Conservation (phyloP, 1,284 basidiomycete species). For the Moesziomyces sp. region DNA sequence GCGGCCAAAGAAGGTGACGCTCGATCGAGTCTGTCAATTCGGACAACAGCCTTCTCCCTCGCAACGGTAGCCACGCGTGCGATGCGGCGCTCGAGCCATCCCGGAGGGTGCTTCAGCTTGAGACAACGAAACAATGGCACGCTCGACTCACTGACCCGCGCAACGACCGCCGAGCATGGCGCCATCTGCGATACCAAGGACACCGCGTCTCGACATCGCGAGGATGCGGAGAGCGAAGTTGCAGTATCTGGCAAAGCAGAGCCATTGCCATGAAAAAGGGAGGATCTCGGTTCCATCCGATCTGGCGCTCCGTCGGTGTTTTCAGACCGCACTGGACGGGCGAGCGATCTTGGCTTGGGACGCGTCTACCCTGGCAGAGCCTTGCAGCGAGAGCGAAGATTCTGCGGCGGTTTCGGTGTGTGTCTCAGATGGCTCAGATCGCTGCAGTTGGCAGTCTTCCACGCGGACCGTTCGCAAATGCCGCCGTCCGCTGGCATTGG, state of each 20-base stretch:
- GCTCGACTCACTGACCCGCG: no score
- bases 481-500: background rate
- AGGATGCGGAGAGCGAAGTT: background rate
- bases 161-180: no score
- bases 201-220: no score
- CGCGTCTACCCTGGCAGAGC: background rate
- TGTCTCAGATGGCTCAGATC: background rate
- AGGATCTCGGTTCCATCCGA: background rate
- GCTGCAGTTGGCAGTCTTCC: background rate
- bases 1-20: no score
- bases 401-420: background rate
- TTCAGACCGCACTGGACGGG: background rate
- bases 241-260: no score
- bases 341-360: background rate
- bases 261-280: background rate
- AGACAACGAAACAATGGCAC: background rate
- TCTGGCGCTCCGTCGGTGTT: background rate
- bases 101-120: background rate
- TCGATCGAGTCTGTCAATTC: no score
- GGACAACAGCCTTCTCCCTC: background rate
- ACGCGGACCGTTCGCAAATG: background rate
- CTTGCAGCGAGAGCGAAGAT: no score
- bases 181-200: no score
- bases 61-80: background rate
- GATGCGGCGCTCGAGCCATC: background rate